Evolutionary conservation across 805 yeast species (phyloP), one percentile per base, ranked within the genome.

Genomic region (Scheffersomyces stipitis): DNA sequence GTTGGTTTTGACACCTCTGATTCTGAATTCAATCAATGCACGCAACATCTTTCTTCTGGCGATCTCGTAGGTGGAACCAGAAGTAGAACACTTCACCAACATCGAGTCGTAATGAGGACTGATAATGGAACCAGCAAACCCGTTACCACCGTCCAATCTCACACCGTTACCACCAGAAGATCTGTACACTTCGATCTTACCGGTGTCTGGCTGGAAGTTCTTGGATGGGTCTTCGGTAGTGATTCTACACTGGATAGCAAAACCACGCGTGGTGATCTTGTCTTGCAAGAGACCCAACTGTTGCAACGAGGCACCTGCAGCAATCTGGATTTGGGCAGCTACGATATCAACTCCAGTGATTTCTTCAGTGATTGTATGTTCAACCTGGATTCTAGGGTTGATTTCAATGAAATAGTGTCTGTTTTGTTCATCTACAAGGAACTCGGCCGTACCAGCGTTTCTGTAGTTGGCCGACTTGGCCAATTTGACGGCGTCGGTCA

Each of bases 161-260:
- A 93, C 97, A 65, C 99, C 99, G 60, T 93, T 93, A 75, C 99
- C 99, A 69, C 99, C 99, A 15, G 98, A 87, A 31, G 97, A 89
- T 65, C 98, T 81, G 74, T 91, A 91, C 31, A 91, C 99, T 66
- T 91, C 99, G 54, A 91, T 85, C 67, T 90, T 89, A 61, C 99
- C 99, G 3, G 98, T 93, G 62, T 91, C 99, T 12, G 99, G 99
- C 69, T 87, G 97, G 81, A 91, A 91, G 60, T 85, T 87, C 71
- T 90, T 90, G 35, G 95, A 61, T 9, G 99, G 98, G 62, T 91
- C 99, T 67, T 93, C 99, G 34, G 99, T 91, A 41, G 98, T 91
- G 71, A 93, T 93, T 75, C 99, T 89, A 74, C 99, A 91, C 73
- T 93, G 99, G 52, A 93, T 93, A 26, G 99, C 98, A 60, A 90